A percentile compares a stretch with the other conserved stretches of the same genome.
Conservation (phyloP, 352 stramenopile genomes). For the Globisporangium paddicum region DNA sequence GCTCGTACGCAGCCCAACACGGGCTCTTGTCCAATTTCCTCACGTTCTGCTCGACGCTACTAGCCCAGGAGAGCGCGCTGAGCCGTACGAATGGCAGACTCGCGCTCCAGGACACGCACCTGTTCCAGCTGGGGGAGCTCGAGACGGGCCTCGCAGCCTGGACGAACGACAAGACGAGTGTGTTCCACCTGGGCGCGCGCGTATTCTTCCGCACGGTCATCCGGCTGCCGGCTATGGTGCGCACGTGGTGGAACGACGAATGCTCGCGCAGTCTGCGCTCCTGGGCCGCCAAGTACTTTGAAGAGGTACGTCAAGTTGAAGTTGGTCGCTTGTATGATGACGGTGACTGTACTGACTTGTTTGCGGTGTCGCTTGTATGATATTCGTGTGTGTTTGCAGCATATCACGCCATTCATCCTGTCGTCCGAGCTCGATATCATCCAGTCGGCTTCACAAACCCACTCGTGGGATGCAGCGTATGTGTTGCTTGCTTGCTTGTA, state of each 20-base stretch:
- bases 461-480: constrained; percentile 63
- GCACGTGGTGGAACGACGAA: constrained; percentile 89
- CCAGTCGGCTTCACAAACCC: constrained; percentile 42
- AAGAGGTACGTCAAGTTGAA: constrained; percentile 43
- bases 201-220: constrained; percentile 84
- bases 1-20: constrained; percentile 55
- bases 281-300: constrained; percentile 87
- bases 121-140: constrained; percentile 45
- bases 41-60: constrained; percentile 48
- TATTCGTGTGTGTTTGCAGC: constrained; percentile 12
- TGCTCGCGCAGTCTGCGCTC: constrained; percentile 73
- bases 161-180: constrained; percentile 31
- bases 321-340: background rate
- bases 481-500: constrained; percentile 12
- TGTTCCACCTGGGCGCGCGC: constrained; percentile 50
- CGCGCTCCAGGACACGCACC: constrained; percentile 40
- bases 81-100: constrained; percentile 14
- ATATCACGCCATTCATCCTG: constrained; percentile 80
- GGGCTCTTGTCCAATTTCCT: constrained; percentile 64
- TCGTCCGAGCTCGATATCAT: constrained; percentile 76
- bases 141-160: constrained; percentile 19
- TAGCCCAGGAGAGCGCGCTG: constrained; percentile 50
- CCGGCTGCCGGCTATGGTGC: constrained; percentile 81
- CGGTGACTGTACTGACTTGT: background rate
- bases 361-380: background rate